Conservation (phyloP, 805 yeast species). For the Pichia phayaonensis region DNA sequence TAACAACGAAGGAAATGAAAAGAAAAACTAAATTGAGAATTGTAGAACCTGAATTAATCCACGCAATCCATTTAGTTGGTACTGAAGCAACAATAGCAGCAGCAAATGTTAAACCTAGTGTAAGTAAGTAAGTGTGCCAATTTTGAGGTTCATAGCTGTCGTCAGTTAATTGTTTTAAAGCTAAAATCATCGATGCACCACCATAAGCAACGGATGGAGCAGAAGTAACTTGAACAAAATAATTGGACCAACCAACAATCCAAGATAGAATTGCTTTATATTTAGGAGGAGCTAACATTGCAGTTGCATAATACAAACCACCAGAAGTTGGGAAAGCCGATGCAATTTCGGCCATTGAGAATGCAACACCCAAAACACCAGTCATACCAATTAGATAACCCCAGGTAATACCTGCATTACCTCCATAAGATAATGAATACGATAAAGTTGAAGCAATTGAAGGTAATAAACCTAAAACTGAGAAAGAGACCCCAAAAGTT, state of each 20-base stretch:
- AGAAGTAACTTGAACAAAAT: constrained; percentile 56
- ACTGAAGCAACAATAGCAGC: constrained; percentile 43
- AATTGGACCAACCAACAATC: constrained; percentile 59
- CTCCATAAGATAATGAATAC: constrained; percentile 53
- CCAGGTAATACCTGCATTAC: constrained; percentile 61
- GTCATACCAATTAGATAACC: constrained; percentile 47
- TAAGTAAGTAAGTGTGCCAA: constrained; percentile 45
- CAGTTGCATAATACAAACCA: constrained; percentile 64
- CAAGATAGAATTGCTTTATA: constrained; percentile 49
- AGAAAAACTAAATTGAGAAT: constrained; percentile 41
- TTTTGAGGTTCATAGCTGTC: constrained; percentile 34
- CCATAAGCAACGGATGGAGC: constrained; percentile 54
- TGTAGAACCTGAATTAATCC: constrained; percentile 44
- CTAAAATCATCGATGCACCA: constrained; percentile 50
- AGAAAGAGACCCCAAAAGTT: constrained; percentile 55
- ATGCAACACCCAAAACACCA: constrained; percentile 51
- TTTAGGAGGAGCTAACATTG: constrained; percentile 51
- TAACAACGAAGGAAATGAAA: constrained; percentile 44
- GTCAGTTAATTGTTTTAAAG: constrained; percentile 36
- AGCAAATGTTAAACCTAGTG: constrained; percentile 42
- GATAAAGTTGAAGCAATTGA: constrained; percentile 59
- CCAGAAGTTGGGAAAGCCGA: constrained; percentile 62
- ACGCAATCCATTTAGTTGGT: constrained; percentile 49
- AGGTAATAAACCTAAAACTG: constrained; percentile 57
- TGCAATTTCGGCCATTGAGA: constrained; percentile 57